Conservation (phyloP, 1,284 basidiomycete genomes). For the Hemileia vastatrix region DNA sequence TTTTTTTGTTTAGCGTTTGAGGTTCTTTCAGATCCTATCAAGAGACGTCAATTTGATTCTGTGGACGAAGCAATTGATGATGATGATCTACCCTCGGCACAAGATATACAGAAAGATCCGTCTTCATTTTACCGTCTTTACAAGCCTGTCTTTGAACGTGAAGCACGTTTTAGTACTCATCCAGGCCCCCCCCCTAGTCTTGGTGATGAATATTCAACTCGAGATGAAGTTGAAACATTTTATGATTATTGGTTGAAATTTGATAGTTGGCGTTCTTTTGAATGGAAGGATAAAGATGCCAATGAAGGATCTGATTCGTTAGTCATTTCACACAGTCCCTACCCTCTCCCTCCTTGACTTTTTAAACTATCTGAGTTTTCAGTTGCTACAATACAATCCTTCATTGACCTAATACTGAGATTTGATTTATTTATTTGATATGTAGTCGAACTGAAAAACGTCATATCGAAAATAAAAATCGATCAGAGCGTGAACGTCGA, state of each 20-base stretch:
- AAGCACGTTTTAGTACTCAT: slow-evolving; percentile 75
- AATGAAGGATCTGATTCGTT: slow-evolving; percentile 93
- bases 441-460: slow-evolving; percentile 91
- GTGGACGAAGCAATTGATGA: slow-evolving; percentile 80
- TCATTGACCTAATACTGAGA: slow-evolving; percentile 4
- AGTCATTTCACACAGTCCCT: slow-evolving; percentile 36
- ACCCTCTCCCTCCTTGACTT: not conserved
- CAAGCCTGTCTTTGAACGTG: slow-evolving; percentile 74
- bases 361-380: not conserved
- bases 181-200: slow-evolving; percentile 74
- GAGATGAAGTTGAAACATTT: slow-evolving; percentile 79
- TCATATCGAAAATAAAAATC: slow-evolving; percentile 99
- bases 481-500: slow-evolving; percentile 81
- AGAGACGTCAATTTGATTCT: slow-evolving; percentile 90
- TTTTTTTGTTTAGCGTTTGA: slow-evolving; percentile 57
- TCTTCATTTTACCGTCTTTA: slow-evolving; percentile 58
- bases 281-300: slow-evolving; percentile 96
- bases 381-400: not conserved
- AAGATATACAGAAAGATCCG: slow-evolving; percentile 55
- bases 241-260: slow-evolving; percentile 99
- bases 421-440: slow-evolving; percentile 21
- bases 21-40: slow-evolving; percentile 74
- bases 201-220: slow-evolving; percentile 62
- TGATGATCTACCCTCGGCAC: slow-evolving; percentile 57
- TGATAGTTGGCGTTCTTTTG: slow-evolving; percentile 95